These are phyloP conservation scores for Schizosaccharomyces japonicus DNA, from an alignment of 805 yeast species.

Conservation along the genomic window DNA sequence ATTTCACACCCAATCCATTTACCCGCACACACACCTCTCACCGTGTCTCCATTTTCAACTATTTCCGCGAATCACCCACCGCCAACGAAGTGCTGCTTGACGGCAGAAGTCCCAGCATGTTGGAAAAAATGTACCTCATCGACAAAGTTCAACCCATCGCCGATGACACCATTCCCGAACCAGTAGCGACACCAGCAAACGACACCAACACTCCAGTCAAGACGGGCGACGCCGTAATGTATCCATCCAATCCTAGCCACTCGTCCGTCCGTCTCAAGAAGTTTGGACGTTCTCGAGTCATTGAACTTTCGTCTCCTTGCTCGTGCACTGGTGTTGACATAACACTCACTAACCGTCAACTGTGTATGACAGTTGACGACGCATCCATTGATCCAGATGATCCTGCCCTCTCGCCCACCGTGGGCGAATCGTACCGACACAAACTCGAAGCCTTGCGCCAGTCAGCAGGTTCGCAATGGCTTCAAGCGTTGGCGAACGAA, in stretches of 20 bases:
- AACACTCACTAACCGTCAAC: background rate
- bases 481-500: conserved; percentile 5
- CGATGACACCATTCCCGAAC: no score
- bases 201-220: background rate
- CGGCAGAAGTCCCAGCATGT: conserved; percentile 12
- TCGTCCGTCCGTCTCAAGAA: background rate
- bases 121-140: conserved; percentile 11
- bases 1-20: conserved; percentile 13
- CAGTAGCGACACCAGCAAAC: no score
- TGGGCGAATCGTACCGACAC: conserved; percentile 16
- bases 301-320: background rate
- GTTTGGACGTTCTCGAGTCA: background rate
- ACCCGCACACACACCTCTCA: conserved; percentile 10
- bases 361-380: background rate
- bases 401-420: background rate
- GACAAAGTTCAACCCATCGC: conserved; percentile 10
- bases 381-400: background rate
- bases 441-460: conserved; percentile 17
- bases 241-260: background rate
- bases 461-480: conserved; percentile 13
- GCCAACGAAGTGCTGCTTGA: conserved; percentile 12
- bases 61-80: conserved; percentile 11
- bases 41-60: conserved; percentile 12
- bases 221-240: background rate
- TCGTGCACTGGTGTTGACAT: background rate